Conservation (phyloP, 805 yeast species). For the Teunomyces aglyptinius region DNA sequence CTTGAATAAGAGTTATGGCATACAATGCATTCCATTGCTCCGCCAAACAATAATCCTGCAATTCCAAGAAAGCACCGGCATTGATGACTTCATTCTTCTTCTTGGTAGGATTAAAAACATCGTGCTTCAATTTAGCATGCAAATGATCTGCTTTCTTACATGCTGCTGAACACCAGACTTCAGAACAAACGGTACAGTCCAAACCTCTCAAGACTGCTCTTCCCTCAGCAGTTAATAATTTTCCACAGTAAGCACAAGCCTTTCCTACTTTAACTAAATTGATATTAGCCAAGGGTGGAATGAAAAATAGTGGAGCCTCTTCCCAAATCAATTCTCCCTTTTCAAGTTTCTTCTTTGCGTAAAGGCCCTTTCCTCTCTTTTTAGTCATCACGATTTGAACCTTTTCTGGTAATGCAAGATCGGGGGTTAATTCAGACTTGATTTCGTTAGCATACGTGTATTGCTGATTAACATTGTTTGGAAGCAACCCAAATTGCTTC, state of each 20-base stretch:
- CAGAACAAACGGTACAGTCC: conserved; percentile 63
- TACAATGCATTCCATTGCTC: conserved; percentile 69
- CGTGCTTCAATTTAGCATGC: conserved; percentile 62
- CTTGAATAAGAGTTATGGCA: conserved; percentile 58
- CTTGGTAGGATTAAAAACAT: conserved; percentile 31
- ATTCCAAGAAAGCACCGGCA: conserved; percentile 49
- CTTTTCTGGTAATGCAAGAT: conserved; percentile 35
- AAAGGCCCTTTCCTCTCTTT: conserved; percentile 60
- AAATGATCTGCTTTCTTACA: conserved; percentile 54
- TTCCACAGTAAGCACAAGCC: conserved; percentile 75
- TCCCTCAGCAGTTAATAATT: conserved; percentile 38
- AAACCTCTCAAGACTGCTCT: conserved; percentile 44
- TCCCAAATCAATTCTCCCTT: conserved; percentile 59
- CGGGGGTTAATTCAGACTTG: conserved; percentile 49
- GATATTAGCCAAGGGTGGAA: conserved; percentile 68
- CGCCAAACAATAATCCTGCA: conserved; percentile 60
- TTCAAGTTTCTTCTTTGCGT: conserved; percentile 45
- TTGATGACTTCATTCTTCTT: conserved; percentile 38
- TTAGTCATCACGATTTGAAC: conserved; percentile 50
- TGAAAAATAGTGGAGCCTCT: conserved; percentile 56
- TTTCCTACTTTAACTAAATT: conserved; percentile 57
- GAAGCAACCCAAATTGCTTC: conserved; percentile 53
- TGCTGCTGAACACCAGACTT: conserved; percentile 65
- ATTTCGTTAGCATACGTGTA: conserved; percentile 56
- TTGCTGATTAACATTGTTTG: conserved; percentile 27